phyloP scores from a whole-genome alignment of 2,329 filamentous ascomycete species.

The Fusarium bulbicola region DNA sequence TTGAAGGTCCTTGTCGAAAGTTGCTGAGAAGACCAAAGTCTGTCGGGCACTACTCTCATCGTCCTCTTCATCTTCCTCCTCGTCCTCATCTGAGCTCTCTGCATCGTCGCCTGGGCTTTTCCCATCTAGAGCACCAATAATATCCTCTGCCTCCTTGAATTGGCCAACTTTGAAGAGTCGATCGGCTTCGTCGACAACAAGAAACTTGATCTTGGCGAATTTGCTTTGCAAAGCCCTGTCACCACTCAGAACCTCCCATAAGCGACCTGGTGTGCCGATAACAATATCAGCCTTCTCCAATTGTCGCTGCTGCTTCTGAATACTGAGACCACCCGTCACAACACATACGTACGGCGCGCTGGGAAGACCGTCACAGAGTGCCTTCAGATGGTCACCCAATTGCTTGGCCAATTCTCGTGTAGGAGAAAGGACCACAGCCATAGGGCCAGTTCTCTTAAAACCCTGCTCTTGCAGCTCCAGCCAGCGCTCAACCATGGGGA shows the following conservation, averaged over 20 bases:
- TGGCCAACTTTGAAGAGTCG: slow-evolving; percentile 90
- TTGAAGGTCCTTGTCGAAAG: slow-evolving; percentile 90
- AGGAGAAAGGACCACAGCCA: slow-evolving; percentile 86
- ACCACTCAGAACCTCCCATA: slow-evolving; percentile 92
- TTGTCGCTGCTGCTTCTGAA: slow-evolving; percentile 93
- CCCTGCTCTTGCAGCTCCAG: slow-evolving; percentile 61
- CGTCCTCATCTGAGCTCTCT: slow-evolving; percentile 60
- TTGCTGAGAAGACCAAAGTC: slow-evolving; percentile 95
- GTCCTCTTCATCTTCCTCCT: slow-evolving; percentile 57
- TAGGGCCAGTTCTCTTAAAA: slow-evolving; percentile 54
- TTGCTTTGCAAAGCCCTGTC: slow-evolving; percentile 74
- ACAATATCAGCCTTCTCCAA: slow-evolving; percentile 87
- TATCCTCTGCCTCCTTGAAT: slow-evolving; percentile 93
- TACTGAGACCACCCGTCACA: slow-evolving; percentile 88
- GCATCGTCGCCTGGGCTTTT: slow-evolving; percentile 68
- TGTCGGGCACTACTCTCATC: slow-evolving; percentile 65
- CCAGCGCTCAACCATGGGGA: slow-evolving; percentile 90
- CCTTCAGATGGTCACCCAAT: slow-evolving; percentile 81
- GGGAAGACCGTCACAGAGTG: slow-evolving; percentile 71
- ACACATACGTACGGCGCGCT: slow-evolving; percentile 80
- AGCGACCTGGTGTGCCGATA: slow-evolving; percentile 88
- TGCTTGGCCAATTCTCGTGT: slow-evolving; percentile 96
- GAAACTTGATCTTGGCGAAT: slow-evolving; percentile 78
- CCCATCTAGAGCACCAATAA: slow-evolving; percentile 81
- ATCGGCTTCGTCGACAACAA: slow-evolving; percentile 95